Conservation (phyloP, 441 rosid genomes). For the Gossypium lobatum region DNA sequence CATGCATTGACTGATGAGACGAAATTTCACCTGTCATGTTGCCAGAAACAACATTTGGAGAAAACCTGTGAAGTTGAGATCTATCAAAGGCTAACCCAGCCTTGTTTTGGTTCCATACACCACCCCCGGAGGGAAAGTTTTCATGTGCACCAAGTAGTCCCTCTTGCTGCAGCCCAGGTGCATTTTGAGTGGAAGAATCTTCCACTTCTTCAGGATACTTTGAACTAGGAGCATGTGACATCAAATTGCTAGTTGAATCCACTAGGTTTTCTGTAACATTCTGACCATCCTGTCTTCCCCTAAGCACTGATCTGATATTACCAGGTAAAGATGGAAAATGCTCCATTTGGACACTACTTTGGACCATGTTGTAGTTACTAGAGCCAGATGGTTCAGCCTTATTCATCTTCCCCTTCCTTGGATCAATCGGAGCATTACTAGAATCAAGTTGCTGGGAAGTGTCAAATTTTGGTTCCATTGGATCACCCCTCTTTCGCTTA, state of each 20-base stretch:
- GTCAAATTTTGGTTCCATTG: constrained; percentile 45
- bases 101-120: constrained; percentile 43
- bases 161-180: constrained; percentile 40
- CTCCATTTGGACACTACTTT: constrained; percentile 36
- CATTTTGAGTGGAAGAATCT: constrained; percentile 30
- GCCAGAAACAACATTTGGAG: constrained; percentile 36
- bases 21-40: constrained; percentile 31
- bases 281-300: constrained; percentile 30
- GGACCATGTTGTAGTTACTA: constrained; percentile 30
- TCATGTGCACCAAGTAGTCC: constrained; percentile 32
- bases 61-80: constrained; percentile 50
- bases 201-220: constrained; percentile 35
- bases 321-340: constrained; percentile 28
- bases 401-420: constrained; percentile 58
- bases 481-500: constrained; percentile 82
- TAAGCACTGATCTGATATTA: constrained; percentile 23
- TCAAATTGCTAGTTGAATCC: constrained; percentile 23
- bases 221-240: constrained; percentile 20
- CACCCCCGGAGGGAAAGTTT: constrained; percentile 31
- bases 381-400: constrained; percentile 55
- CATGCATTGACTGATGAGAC: constrained; percentile 32
- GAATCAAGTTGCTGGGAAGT: constrained; percentile 48
- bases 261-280: constrained; percentile 22
- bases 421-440: constrained; percentile 30
- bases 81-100: constrained; percentile 40